Percentiles rank a stretch among this genome's conserved stretches.
These are phyloP conservation scores for Ceratocystis cacaofunesta DNA, from an alignment of 2,329 filamentous ascomycete species.

Conservation along the genomic window DNA sequence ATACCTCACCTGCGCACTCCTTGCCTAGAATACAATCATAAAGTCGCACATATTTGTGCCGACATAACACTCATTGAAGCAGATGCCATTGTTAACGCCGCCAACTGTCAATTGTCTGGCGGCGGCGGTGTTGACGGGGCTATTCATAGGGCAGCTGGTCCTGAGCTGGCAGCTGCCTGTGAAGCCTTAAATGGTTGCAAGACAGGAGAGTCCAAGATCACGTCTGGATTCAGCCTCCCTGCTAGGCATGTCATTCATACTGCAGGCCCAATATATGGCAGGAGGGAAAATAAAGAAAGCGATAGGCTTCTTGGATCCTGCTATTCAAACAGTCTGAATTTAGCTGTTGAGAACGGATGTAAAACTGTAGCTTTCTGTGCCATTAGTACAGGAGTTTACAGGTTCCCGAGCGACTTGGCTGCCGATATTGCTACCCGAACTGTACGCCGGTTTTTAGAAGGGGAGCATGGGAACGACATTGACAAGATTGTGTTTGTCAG, in stretches of 20 bases:
- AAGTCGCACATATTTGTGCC: constrained; percentile 52
- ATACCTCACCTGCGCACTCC: neutral
- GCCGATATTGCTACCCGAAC: constrained; percentile 53
- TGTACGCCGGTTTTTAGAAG: constrained; percentile 40
- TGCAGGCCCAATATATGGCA: constrained; percentile 66
- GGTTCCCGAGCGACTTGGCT: constrained; percentile 63
- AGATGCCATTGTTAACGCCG: constrained; percentile 85
- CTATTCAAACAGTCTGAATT: constrained; percentile 55
- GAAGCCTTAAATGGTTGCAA: constrained; percentile 44
- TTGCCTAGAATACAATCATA: constrained; percentile 43
- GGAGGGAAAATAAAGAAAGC: constrained; percentile 27
- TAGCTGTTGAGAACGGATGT: constrained; percentile 54
- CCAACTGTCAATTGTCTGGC: constrained; percentile 62
- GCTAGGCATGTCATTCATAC: constrained; percentile 73
- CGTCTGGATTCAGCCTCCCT: constrained; percentile 59
- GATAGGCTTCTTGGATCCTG: constrained; percentile 40
- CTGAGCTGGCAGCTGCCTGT: constrained; percentile 33
- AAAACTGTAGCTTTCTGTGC: constrained; percentile 67
- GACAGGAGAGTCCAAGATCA: constrained; percentile 72
- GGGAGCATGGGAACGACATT: constrained; percentile 34
- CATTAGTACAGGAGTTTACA: constrained; percentile 80
- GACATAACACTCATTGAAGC: constrained; percentile 71
- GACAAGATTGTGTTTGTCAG: constrained; percentile 72
- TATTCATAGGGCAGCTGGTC: constrained; percentile 73
- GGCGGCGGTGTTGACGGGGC: constrained; percentile 85